Evolutionary conservation across 257 asterid genomes (phyloP), one percentile per base, ranked within the genome.

Genomic region (Nicotiana sylvestris): DNA sequence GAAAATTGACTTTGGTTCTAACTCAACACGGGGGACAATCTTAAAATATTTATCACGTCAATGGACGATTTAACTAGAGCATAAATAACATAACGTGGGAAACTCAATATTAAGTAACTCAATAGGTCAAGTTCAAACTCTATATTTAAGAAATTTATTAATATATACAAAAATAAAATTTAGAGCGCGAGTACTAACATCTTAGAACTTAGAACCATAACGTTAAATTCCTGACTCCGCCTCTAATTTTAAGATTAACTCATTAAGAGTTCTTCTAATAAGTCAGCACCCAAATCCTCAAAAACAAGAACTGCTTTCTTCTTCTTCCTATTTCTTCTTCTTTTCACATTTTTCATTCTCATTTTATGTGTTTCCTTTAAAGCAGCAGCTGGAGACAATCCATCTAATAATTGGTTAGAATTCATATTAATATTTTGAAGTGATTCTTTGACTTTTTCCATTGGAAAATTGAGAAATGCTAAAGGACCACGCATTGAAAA

Each of bases 281-380:
- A 82, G 43, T 83, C 85, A 76, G 81, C 62, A 25, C 87, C 89
- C 43, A 90, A 85, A 13, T 88, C 93, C 81, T 87, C 79, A 84
- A 90, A 57, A 83, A 87, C 90, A 65, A 90, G n/a, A 56, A 88
- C 80, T 81, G 32, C 67, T 66, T 69, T 86, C 62, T 77, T 64
- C 82, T 82, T 72, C 74, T 77, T 82, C 30, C 30, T 39, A 5
- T 32, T 83, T 6, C 56, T 80, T 18, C 60, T 60, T 35, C 66
- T 53, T n/a, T 60, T 82, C 5, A 58, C 35, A 3, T 21, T 29
- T 7, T 68, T 83, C 67, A 77, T 77, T 18, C 83, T 79, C 8
- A 76, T 64, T 66, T 80, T 88, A 61, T 90, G 78, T 8, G 78
- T 83, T 21, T 84, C 91, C 77, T 87, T 90, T 9, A 90, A 62